Evolutionary conservation across 768 basidiomycete species (phyloP), one percentile per base, ranked within the genome.

Genomic region (Saitozyma sp.): DNA sequence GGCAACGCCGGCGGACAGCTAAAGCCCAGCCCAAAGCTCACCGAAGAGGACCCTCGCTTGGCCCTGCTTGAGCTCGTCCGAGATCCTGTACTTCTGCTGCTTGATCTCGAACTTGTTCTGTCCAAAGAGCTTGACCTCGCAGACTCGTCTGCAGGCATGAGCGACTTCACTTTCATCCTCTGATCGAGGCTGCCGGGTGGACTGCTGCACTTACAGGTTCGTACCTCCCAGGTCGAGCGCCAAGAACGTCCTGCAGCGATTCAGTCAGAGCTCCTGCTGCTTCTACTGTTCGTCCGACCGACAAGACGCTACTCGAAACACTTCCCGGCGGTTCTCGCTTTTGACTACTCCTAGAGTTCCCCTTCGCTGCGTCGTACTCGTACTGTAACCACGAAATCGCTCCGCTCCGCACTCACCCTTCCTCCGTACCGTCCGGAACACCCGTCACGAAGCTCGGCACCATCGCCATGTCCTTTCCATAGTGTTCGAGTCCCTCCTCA

Each of bases 391-490:
- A 56, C 13, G 37, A 39, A 20, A 45, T 53, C 45, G 20, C 52
- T 56, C 40, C 59, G 54, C 38, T 9, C 13, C 49, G 29, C 14
- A 78, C 85, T 73, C 80, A 92, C 92, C 96, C 96, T 61, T 86
- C 89, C 81, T 99, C 96, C 54, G 88, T 86, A 51, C 96, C 96
- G 79, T 96, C 85, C 50, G 96, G 96, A 29, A 96, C 91, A 55
- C 89, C 88, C n/a, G 90, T 92, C 49, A 98, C 91, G 80, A 91
- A 99, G 9, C 92, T 90, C 7, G 96, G 96, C 87, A 97, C 92
- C 91, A 97, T 96, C 7, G 93, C 92, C 87, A 95, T 89, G 46
- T 89, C 83, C 50, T 88, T 85, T 42, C 85, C 86, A 82, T 92
- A 92, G 68, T 81, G 81, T 3, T 82, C 79, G 16, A 99, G 81